Conservation (phyloP, 305 asterid genomes). For the Nicotiana rustica region DNA sequence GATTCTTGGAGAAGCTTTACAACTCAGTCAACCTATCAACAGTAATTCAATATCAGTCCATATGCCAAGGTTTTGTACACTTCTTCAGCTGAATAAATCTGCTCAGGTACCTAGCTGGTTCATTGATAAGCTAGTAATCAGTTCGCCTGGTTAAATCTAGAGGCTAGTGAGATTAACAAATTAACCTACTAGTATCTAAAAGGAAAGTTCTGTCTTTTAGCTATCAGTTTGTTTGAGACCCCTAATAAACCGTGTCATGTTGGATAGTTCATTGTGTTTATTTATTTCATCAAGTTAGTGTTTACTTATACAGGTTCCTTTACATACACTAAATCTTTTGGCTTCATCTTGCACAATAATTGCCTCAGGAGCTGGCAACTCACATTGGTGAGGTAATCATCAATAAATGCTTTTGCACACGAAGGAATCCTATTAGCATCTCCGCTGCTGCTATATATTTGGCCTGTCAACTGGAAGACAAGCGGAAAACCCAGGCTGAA, state of each 20-base stretch:
- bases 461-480: conserved; percentile 97
- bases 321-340: conserved; percentile 25
- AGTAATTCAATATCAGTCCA: conserved; percentile 97
- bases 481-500: conserved; percentile 96
- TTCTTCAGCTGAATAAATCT: conserved; percentile 98
- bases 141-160: conserved; percentile 1
- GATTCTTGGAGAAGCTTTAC: conserved; percentile 98
- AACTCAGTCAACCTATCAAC: conserved; percentile 93
- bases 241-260: neutral
- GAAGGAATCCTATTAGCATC: conserved; percentile 95
- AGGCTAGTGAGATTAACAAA: conserved; percentile 17
- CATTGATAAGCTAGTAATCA: conserved; percentile 18
- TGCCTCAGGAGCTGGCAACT: conserved; percentile 90
- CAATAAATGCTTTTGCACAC: conserved; percentile 97
- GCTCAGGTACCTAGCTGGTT: conserved; percentile 77
- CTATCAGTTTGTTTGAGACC: conserved; percentile 18
- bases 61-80: conserved; percentile 98
- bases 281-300: conserved; percentile 3
- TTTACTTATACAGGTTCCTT: conserved; percentile 25
- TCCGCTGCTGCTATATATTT: conserved; percentile 97
- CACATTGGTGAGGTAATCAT: conserved; percentile 97
- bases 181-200: neutral
- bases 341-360: neutral
- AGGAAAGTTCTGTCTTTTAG: neutral
- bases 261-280: conserved; percentile 5